These are phyloP conservation scores for Penicillium oxalicum DNA, from an alignment of 2,329 filamentous ascomycete genomes.

Conservation along the genomic window DNA sequence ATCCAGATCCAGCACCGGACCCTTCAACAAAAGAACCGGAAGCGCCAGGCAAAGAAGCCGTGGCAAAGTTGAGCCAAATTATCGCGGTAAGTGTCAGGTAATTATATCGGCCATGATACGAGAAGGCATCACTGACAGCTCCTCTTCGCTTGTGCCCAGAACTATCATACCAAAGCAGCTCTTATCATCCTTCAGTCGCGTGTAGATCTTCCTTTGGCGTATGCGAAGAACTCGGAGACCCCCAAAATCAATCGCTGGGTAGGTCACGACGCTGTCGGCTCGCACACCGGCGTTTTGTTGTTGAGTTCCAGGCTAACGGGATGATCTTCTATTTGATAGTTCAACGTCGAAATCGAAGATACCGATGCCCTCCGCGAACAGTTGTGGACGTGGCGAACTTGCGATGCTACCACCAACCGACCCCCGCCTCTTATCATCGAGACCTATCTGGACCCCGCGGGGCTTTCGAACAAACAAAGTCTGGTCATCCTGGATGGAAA, in stretches of 20 bases:
- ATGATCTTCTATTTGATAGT: conserved; percentile 50
- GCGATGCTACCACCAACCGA: conserved; percentile 67
- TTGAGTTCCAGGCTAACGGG: conserved; percentile 1
- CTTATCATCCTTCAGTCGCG: conserved; percentile 77
- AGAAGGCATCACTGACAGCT: neutral
- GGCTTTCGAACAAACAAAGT: conserved; percentile 75
- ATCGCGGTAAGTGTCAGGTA: conserved; percentile 62
- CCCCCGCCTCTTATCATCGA: conserved; percentile 86
- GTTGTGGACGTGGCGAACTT: conserved; percentile 72
- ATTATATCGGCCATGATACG: neutral
- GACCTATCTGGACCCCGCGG: conserved; percentile 75
- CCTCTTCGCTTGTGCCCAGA: conserved; percentile 49
- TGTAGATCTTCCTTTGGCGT: conserved; percentile 59
- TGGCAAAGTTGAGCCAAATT: conserved; percentile 84
- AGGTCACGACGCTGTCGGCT: conserved; percentile 32
- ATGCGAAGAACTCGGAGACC: conserved; percentile 50
- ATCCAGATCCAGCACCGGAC: conserved; percentile 30
- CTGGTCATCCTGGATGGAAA: conserved; percentile 81
- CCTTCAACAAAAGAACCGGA: conserved; percentile 34
- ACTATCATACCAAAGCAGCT: conserved; percentile 84
- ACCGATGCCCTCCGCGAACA: conserved; percentile 81
- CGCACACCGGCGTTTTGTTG: neutral
- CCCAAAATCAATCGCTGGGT: conserved; percentile 84
- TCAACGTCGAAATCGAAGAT: conserved; percentile 90
- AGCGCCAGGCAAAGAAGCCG: conserved; percentile 57